A percentile compares a stretch with the other conserved stretches of the same genome.
Evolutionary conservation across 768 basidiomycete species (phyloP).

Genomic region (Neoboletus subvelutipes): DNA sequence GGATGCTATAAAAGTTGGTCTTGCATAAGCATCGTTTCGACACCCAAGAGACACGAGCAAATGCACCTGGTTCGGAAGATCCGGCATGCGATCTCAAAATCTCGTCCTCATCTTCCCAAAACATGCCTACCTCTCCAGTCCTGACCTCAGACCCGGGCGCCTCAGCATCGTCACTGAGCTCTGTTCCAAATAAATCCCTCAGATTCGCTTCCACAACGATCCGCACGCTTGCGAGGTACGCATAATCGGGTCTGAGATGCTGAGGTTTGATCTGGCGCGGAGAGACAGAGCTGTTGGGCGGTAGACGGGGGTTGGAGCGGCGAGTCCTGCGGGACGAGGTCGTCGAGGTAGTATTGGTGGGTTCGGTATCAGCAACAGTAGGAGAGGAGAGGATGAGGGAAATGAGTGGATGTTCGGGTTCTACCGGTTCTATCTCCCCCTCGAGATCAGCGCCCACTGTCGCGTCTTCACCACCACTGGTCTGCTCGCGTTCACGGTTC

Average conservation of each 20-base stretch:
- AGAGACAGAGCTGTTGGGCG: slow-evolving; percentile 14
- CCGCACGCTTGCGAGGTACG: slow-evolving; percentile 50
- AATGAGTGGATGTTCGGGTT: slow-evolving; percentile 12
- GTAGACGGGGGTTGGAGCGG: slow-evolving; percentile 18
- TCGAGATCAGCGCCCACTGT: neutral
- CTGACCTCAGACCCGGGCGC: neutral
- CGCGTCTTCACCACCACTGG: neutral
- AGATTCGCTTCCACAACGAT: slow-evolving; percentile 53
- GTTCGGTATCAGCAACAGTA: neutral
- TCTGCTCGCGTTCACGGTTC: neutral
- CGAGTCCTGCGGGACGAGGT: slow-evolving; percentile 18
- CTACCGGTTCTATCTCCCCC: slow-evolving; percentile 9
- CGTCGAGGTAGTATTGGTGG: neutral
- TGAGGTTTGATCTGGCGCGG: slow-evolving; percentile 23
- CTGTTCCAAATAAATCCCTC: slow-evolving; percentile 34
- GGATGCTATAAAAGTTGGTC: neutral
- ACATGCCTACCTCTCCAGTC: slow-evolving; percentile 16
- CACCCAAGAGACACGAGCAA: neutral
- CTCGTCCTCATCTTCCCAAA: slow-evolving; percentile 31
- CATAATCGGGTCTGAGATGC: slow-evolving; percentile 48
- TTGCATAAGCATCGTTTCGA: neutral
- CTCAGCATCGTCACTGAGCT: neutral
- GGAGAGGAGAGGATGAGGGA: slow-evolving; percentile 9
- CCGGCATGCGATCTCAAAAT: slow-evolving; percentile 1
- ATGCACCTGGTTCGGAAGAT: slow-evolving; percentile 5